Percentiles rank a stretch among this genome's conserved stretches.
Conservation (phyloP, 768 basidiomycete genomes). For the Sarcodon aspratus region DNA sequence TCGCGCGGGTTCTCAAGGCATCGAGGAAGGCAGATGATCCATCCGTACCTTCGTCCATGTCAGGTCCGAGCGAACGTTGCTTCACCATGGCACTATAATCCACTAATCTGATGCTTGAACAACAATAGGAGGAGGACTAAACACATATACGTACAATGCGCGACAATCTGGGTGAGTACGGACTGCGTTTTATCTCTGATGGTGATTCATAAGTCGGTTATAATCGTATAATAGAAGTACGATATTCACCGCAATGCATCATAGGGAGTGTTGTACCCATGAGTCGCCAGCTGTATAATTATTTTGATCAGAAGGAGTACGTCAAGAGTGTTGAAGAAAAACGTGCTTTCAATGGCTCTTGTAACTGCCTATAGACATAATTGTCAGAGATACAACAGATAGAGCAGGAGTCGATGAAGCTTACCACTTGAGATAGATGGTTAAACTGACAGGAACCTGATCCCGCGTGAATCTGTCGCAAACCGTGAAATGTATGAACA, state of each 20-base stretch:
- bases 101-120: constrained; percentile 15
- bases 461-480: constrained; percentile 63
- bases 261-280: constrained; percentile 79
- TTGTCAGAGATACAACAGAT: background rate
- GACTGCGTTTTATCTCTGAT: constrained; percentile 71
- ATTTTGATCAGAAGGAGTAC: background rate
- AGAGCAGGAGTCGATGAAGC: background rate
- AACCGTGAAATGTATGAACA: background rate
- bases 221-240: constrained; percentile 1
- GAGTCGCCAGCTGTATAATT: constrained; percentile 47
- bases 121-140: background rate
- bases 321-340: background rate
- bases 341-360: constrained; percentile 35
- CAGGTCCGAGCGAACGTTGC: constrained; percentile 69
- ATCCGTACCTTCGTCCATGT: constrained; percentile 61
- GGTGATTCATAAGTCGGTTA: background rate
- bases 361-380: constrained; percentile 28
- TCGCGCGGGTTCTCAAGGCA: constrained; percentile 68
- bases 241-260: constrained; percentile 39
- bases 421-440: constrained; percentile 76
- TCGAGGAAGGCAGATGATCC: constrained; percentile 71
- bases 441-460: constrained; percentile 77
- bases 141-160: constrained; percentile 42
- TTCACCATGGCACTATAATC: constrained; percentile 61
- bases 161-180: constrained; percentile 78